Conservation (phyloP, 805 yeast species). For the Wickerhamomyces tratensis region DNA sequence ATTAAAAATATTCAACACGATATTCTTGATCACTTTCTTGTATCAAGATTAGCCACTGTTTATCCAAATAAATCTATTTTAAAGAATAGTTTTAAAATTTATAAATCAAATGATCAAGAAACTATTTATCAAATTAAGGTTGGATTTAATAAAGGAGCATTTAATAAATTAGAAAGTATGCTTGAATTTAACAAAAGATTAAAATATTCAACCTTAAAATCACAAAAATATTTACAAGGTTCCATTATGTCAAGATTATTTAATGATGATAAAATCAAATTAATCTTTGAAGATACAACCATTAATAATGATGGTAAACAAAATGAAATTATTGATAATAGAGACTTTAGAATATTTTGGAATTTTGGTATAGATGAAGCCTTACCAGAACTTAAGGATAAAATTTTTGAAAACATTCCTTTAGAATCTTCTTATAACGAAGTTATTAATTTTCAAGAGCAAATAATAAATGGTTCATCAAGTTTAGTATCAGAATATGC, state of each 20-base stretch:
- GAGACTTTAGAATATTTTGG: slow-evolving; percentile 50
- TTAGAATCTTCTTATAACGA: slow-evolving; percentile 5
- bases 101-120: slow-evolving; percentile 44
- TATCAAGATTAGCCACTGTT: slow-evolving; percentile 36
- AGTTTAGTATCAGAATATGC: neutral
- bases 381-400: slow-evolving; percentile 2
- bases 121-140: slow-evolving; percentile 35
- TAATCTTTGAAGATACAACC: too few relatives aligned
- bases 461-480: slow-evolving; percentile 4
- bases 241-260: slow-evolving; percentile 17
- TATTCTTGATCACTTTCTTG: slow-evolving; percentile 45
- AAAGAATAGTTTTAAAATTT: slow-evolving; percentile 35
- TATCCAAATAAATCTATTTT: slow-evolving; percentile 32
- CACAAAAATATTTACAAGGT: slow-evolving; percentile 18
- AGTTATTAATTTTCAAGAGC: slow-evolving; percentile 7
- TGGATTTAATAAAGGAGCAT: slow-evolving; percentile 51
- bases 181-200: slow-evolving; percentile 48
- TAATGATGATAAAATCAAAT: slow-evolving; percentile 16
- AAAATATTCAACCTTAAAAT: slow-evolving; percentile 29
- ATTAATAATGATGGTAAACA: slow-evolving; percentile 20
- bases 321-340: slow-evolving; percentile 34
- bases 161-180: slow-evolving; percentile 60
- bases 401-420: slow-evolving; percentile 8
- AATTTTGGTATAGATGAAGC: slow-evolving; percentile 32
- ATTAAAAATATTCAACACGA: slow-evolving; percentile 75